Evolutionary conservation across 2,329 filamentous ascomycete species (phyloP).

Genomic region (Colletotrichum cordylinicola): DNA sequence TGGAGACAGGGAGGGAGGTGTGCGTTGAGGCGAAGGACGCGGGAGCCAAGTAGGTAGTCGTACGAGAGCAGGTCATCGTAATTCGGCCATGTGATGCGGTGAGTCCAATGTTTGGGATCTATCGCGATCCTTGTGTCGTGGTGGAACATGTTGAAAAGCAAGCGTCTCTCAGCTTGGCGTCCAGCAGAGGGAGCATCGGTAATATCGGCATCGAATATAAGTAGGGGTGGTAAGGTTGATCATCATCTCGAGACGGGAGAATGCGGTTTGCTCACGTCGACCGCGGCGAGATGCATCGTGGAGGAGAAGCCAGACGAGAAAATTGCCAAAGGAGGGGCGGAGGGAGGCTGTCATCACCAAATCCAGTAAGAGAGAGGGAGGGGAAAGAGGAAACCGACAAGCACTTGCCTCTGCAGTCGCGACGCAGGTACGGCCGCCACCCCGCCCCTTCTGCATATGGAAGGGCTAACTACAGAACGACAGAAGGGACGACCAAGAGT

Average conservation of each 20-base stretch:
- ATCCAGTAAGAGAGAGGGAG: not conserved
- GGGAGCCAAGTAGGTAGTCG: not conserved
- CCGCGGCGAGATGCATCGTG: not conserved
- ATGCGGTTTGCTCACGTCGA: not conserved
- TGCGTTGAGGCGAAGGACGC: not conserved
- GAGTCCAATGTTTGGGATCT: conserved; percentile 20
- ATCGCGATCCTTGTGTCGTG: not conserved
- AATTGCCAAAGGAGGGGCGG: not conserved
- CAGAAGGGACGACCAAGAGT: not conserved
- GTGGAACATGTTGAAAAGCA: not conserved
- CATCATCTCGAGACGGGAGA: not conserved
- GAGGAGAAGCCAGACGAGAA: not conserved
- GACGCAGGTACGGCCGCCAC: not conserved
- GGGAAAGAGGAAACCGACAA: not conserved
- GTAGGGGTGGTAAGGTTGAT: not conserved
- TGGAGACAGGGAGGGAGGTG: not conserved
- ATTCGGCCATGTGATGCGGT: not conserved
- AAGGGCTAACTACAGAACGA: not conserved
- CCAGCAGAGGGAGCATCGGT: not conserved
- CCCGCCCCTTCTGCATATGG: not conserved
- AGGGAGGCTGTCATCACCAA: not conserved
- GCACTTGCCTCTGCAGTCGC: not conserved
- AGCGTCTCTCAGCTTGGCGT: not conserved
- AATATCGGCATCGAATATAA: not conserved
- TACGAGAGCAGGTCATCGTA: not conserved